Conservation (phyloP, 179 eudicot genomes). For the Patellifolia procumbens region DNA sequence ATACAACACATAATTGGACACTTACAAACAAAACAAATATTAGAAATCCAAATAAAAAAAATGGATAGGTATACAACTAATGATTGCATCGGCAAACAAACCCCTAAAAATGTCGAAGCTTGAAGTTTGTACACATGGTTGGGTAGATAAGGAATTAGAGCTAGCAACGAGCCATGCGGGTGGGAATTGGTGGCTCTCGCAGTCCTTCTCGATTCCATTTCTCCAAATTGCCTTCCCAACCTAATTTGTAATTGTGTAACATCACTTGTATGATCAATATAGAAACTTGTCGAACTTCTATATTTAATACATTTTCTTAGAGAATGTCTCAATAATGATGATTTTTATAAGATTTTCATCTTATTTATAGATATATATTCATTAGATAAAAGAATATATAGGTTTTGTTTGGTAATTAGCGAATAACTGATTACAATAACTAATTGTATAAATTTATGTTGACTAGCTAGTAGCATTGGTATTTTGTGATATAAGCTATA, state of each 20-base stretch:
- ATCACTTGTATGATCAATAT: too few species aligned
- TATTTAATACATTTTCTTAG: too few species aligned
- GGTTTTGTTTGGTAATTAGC: too few species aligned
- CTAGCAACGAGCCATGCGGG: slow-evolving; percentile 38
- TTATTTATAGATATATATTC: too few species aligned
- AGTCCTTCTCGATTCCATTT: slow-evolving; percentile 38
- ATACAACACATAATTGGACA: not conserved
- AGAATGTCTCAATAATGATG: too few species aligned
- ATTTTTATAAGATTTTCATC: too few species aligned
- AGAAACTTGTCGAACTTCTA: too few species aligned
- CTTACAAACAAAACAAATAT: not conserved
- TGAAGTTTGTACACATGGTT: not conserved
- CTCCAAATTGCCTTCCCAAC: slow-evolving; percentile 40
- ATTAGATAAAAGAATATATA: too few species aligned
- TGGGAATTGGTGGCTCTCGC: slow-evolving; percentile 31
- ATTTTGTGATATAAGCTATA: too few species aligned
- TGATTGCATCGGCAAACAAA: not conserved
- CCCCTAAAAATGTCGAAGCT: not conserved
- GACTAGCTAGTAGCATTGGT: too few species aligned
- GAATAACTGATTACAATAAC: too few species aligned
- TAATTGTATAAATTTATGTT: too few species aligned
- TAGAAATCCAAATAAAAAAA: not conserved
- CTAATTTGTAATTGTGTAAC: not conserved
- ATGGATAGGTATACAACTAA: not conserved
- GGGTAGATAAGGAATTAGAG: not conserved